Base-by-base conservation (phyloP, 108 stramenopile genomes). In the Aurantiochytrium sp. region DNA sequence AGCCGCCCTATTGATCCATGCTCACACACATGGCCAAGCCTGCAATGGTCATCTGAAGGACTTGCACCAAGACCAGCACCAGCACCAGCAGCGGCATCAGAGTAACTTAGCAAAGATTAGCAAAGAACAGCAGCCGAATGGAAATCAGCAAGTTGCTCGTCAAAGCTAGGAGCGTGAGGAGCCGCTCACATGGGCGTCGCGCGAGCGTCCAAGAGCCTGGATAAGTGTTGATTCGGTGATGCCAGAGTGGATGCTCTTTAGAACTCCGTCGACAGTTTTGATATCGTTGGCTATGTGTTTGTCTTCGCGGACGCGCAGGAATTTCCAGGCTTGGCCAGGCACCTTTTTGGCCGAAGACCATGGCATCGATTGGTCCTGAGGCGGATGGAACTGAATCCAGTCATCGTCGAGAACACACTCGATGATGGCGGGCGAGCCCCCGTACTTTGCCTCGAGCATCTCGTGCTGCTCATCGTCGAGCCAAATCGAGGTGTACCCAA, bases 401-500 rank as follows among this genome's bases (percentile, higher is more conserved):
- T 83, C 28, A 3, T 83, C 73, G n/a, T 83, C 73, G n/a, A 83
- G 73, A 6, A 83, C 73, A n/a, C 73, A 83, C 73, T 83, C 73
- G n/a, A 83, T 53, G 51, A 83, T 83, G n/a, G 3, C 51, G 51
- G 73, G 73, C 51, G 0, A 0, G 2, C 51, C 51, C 5, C 73
- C 51, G 51, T 83, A 83, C 51, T 83, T 83, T 5, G 19, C 73
- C 21, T 83, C 45, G 3, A 83, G 73, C 49, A 5, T 14, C 16
- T 23, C 51, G 12, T 83, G 73, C 10, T 51, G 18, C 51, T 83
- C 49, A 5, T 83, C 73, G n/a, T 23, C 21, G 51, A 83, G 44
- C 44, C 51, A 83, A 23, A 83, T 83, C 0, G 44, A 44, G n/a
- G 43, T 5, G 28, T 51, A 83, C 44, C 10, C 10, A 10, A 51